phyloP scores from a whole-genome alignment of 2,329 filamentous ascomycete genomes.

The Colletotrichum chrysophilum region DNA sequence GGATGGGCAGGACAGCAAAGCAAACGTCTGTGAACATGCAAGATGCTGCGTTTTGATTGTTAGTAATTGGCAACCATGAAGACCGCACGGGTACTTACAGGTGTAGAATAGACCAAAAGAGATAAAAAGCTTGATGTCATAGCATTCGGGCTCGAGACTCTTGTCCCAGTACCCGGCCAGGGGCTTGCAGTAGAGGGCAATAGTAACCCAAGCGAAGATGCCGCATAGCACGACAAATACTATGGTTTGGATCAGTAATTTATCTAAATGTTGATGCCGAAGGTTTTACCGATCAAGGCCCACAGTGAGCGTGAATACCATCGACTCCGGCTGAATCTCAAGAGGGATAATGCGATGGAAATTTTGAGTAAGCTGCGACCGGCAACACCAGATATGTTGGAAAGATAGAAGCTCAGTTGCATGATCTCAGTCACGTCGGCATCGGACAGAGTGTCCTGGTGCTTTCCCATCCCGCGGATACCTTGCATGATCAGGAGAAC shows the following conservation, averaged over 20 bases:
- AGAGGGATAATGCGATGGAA: neutral
- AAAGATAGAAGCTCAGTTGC: neutral
- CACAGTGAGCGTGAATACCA: neutral
- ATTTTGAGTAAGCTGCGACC: neutral
- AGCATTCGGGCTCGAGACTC: neutral
- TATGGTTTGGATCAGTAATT: accelerated
- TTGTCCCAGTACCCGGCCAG: slow-evolving; percentile 1
- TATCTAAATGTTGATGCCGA: accelerated
- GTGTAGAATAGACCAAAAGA: neutral
- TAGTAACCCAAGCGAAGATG: neutral
- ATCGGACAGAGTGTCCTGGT: neutral
- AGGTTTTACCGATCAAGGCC: neutral
- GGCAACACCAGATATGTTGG: neutral
- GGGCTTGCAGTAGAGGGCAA: neutral
- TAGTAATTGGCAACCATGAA: neutral
- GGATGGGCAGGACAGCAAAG: slow-evolving; percentile 44
- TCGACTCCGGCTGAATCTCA: neutral
- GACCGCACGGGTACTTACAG: neutral
- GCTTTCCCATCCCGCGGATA: neutral
- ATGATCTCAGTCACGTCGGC: neutral
- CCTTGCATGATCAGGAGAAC: neutral
- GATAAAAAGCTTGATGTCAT: neutral
- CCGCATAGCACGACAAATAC: neutral
- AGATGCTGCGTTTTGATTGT: slow-evolving; percentile 28
- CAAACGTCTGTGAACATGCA: slow-evolving; percentile 46